These are phyloP conservation scores for Cercospora sp. DNA, from an alignment of 2,329 filamentous ascomycete genomes.

Conservation along the genomic window DNA sequence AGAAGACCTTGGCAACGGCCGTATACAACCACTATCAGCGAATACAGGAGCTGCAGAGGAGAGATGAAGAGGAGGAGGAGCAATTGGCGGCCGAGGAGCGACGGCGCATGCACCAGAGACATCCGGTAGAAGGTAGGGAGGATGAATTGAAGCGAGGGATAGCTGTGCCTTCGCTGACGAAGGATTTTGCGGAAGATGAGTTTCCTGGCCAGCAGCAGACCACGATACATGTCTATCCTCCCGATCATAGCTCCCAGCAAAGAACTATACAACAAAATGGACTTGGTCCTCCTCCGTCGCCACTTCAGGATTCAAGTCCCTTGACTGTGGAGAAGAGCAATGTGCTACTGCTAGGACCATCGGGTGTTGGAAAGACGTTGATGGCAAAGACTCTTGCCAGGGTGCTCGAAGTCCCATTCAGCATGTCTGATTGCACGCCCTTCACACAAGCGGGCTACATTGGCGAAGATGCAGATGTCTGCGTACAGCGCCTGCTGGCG, in stretches of 20 bases:
- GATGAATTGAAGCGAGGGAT: slow-evolving; percentile 37
- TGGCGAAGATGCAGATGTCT: slow-evolving; percentile 95
- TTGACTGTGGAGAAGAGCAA: slow-evolving; percentile 95
- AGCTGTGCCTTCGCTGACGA: slow-evolving; percentile 39
- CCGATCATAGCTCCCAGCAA: slow-evolving; percentile 21
- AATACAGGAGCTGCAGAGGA: slow-evolving; percentile 71
- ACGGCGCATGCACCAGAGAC: slow-evolving; percentile 62
- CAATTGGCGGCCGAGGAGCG: slow-evolving; percentile 69
- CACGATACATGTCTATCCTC: slow-evolving; percentile 37
- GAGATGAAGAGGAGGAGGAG: slow-evolving; percentile 78
- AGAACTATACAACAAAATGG: slow-evolving; percentile 21
- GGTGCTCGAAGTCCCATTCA: slow-evolving; percentile 91
- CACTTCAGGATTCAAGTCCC: slow-evolving; percentile 57
- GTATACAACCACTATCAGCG: slow-evolving; percentile 97
- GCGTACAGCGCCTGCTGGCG: slow-evolving; percentile 84
- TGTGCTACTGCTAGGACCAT: slow-evolving; percentile 84
- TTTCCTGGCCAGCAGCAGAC: slow-evolving; percentile 62
- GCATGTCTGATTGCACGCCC: slow-evolving; percentile 92
- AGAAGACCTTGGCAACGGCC: slow-evolving; percentile 88
- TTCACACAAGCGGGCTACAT: slow-evolving; percentile 98
- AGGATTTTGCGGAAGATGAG: slow-evolving; percentile 53
- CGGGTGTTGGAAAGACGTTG: slow-evolving; percentile 93
- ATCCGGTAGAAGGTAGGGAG: slow-evolving; percentile 73
- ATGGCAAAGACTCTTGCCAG: slow-evolving; percentile 91
- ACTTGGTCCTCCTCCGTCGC: slow-evolving; percentile 34